Conservation (phyloP, 2,329 filamentous ascomycete species). For the Ceratocystiopsis sp. region DNA sequence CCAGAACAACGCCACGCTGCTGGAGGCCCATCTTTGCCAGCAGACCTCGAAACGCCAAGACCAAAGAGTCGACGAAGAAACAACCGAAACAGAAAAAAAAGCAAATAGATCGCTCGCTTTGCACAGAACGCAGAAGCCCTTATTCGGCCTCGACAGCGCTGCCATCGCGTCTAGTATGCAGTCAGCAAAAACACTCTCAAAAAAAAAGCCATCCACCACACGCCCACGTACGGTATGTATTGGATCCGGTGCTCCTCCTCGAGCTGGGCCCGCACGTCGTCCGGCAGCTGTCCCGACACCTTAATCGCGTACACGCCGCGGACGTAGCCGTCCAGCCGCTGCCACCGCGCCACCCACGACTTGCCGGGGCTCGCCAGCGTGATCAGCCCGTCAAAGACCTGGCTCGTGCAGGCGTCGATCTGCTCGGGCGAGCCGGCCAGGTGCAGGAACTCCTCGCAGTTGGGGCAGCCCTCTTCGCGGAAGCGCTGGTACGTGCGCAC, state of each 20-base stretch:
- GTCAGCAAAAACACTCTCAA: too few species aligned
- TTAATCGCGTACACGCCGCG: conserved; percentile 87
- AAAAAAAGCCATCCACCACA: too few species aligned
- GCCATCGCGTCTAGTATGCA: conserved; percentile 34
- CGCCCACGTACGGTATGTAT: conserved; percentile 39
- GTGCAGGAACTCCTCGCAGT: conserved; percentile 86
- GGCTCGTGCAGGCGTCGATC: conserved; percentile 84
- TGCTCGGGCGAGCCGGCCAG: conserved; percentile 63
- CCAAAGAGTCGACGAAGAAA: too few species aligned
- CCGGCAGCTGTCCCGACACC: conserved; percentile 65
- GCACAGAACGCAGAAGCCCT: not conserved
- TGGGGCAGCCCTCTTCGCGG: conserved; percentile 74
- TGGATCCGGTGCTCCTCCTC: conserved; percentile 47
- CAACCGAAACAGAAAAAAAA: not conserved
- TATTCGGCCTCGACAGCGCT: conserved; percentile 32
- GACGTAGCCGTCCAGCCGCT: conserved; percentile 77
- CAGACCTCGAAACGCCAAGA: too few species aligned
- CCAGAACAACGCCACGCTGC: too few species aligned
- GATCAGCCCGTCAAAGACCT: conserved; percentile 88
- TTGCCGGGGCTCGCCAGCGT: conserved; percentile 63
- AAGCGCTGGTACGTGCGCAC: conserved; percentile 82
- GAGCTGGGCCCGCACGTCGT: conserved; percentile 42
- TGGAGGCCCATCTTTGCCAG: too few species aligned
- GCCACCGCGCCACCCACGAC: conserved; percentile 96
- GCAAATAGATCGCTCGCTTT: too few species aligned